Conservation (phyloP, 2,329 filamentous ascomycete genomes). For the Fusarium anguioides region DNA sequence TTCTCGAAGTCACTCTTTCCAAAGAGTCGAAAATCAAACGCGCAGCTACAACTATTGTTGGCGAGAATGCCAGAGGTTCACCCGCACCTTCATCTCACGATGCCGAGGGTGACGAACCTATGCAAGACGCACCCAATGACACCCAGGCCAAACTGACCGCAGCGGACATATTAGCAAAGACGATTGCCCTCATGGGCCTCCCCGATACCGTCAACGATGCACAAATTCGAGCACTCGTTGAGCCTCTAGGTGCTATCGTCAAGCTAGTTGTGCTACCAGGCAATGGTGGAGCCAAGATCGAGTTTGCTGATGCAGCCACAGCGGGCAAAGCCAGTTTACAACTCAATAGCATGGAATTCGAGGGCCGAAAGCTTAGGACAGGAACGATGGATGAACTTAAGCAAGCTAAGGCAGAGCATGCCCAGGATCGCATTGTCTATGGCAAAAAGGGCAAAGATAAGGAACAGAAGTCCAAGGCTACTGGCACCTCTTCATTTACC, state of each 20-base stretch:
- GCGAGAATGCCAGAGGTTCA: constrained; percentile 48
- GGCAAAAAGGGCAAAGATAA: constrained; percentile 46
- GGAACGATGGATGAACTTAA: constrained; percentile 67
- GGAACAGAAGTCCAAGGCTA: constrained; percentile 33
- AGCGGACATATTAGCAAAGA: constrained; percentile 70
- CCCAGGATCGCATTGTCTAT: constrained; percentile 47
- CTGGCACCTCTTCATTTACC: constrained; percentile 29
- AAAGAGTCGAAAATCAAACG: constrained; percentile 67
- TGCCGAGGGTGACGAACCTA: constrained; percentile 55
- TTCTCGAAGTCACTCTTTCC: constrained; percentile 73
- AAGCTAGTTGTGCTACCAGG: constrained; percentile 84
- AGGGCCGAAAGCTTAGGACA: constrained; percentile 63
- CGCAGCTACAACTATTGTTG: constrained; percentile 58
- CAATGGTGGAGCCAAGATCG: constrained; percentile 86
- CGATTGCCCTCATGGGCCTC: constrained; percentile 83
- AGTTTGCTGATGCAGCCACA: constrained; percentile 76
- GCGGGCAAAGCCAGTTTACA: constrained; percentile 77
- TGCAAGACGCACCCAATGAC: constrained; percentile 46
- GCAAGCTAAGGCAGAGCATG: constrained; percentile 58
- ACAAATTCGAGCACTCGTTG: constrained; percentile 78
- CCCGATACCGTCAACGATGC: constrained; percentile 94
- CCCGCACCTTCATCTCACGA: constrained; percentile 51
- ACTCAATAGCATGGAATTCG: constrained; percentile 67
- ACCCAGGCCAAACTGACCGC: constrained; percentile 52
- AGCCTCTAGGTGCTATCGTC: constrained; percentile 75